Evolutionary conservation across 2,329 filamentous ascomycete genomes (phyloP), one percentile per base, ranked within the genome.

Genomic region (Lithohypha guttulata): DNA sequence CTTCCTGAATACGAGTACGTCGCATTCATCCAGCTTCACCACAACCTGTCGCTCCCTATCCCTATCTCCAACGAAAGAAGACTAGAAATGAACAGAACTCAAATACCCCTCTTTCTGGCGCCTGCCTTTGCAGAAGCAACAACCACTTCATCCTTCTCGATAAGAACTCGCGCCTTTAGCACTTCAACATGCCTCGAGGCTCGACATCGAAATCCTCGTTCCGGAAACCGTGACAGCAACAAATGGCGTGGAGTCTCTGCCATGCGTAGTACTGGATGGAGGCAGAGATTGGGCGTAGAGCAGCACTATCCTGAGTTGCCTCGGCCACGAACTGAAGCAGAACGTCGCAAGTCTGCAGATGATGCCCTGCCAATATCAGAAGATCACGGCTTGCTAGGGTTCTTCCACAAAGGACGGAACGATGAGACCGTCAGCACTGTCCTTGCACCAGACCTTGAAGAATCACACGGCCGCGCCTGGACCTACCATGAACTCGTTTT

Each of bases 351-450:
- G 32, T 58, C 63, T 43, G 59, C 80, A 21, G 64, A 87, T 49
- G 91, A 98, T 62, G 89, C 86, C 20, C 77, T 98, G 8, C 47
- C 61, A 14, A 59, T 67, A 32, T 58, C 63, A 43, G 59, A 81
- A 21, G 64, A 87, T 49, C 91, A 98, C 62, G 89, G 86, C 20
- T 77, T 98, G 8, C 96, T 84, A 81, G 80, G 75, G 1, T 98
- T 98, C 65, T 96, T 98, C 63, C 77, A 79, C 53, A 70, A 70
- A 46, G 71, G 79, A 48, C 74, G 75, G 48, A 73, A 77, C 54
- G n/a, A n/a, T n/a, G n/a, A n/a, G n/a, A n/a, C n/a, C n/a, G n/a
- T n/a, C n/a, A n/a, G n/a, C n/a, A 63, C 79, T n/a, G 60, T 94
- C 53, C 71, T 72, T 51, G 78, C 78, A 6, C 86, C 87, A 4